phyloP scores from a whole-genome alignment of 805 yeast species.

The Ogataea zsoltii region DNA sequence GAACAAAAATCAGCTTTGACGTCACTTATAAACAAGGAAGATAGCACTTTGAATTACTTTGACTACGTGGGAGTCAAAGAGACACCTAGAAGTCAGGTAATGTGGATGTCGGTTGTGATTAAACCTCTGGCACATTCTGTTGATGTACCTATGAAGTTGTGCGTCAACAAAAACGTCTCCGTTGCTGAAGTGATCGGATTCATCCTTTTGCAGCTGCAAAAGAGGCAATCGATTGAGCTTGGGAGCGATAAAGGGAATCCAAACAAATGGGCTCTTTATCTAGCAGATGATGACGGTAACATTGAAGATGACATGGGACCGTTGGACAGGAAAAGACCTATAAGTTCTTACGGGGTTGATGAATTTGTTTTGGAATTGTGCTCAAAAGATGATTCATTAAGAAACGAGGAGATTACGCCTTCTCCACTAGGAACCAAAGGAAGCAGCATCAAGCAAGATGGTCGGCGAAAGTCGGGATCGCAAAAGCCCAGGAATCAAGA shows the following conservation, averaged over 20 bases:
- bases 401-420: constrained; percentile 56
- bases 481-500: constrained; percentile 9
- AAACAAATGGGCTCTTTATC: constrained; percentile 70
- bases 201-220: constrained; percentile 33
- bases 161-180: constrained; percentile 37
- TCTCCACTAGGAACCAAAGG: constrained; percentile 27
- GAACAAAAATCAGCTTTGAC: constrained; percentile 40
- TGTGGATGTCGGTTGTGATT: constrained; percentile 18
- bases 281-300: constrained; percentile 93
- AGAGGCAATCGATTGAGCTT: constrained; percentile 10
- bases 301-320: constrained; percentile 92
- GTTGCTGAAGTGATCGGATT: constrained; percentile 61
- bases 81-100: constrained; percentile 9
- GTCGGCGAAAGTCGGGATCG: background rate
- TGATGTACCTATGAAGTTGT: constrained; percentile 21
- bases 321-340: constrained; percentile 63
- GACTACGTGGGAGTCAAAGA: constrained; percentile 26
- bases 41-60: constrained; percentile 45
- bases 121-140: constrained; percentile 18
- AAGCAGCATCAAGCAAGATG: background rate
- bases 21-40: constrained; percentile 43
- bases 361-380: constrained; percentile 79
- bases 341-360: constrained; percentile 74
- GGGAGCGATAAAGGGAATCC: constrained; percentile 45
- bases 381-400: constrained; percentile 43